Evolutionary conservation across 306 rosid species (phyloP).

Genomic region (Canavalia ensiformis): DNA sequence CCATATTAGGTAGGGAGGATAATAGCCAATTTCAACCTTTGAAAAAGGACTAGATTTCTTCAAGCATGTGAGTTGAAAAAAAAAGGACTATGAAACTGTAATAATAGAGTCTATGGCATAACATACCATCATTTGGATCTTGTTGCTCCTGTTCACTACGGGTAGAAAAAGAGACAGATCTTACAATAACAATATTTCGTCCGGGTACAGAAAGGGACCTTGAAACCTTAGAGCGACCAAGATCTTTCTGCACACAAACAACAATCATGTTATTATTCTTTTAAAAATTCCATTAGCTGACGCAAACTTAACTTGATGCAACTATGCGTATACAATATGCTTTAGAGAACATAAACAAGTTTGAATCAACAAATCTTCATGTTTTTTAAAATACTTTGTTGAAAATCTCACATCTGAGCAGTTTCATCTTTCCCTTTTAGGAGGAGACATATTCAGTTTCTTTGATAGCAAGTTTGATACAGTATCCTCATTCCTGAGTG

Average conservation of each 20-base stretch:
- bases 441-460: constrained; percentile 31
- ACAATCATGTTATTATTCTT: constrained; percentile 12
- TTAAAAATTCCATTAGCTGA: neutral
- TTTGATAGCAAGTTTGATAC: constrained; percentile 15
- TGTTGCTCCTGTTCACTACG: constrained; percentile 58
- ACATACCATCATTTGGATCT: constrained; percentile 75
- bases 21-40: constrained; percentile 31
- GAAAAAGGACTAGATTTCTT: constrained; percentile 34
- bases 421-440: constrained; percentile 26
- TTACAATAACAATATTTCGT: constrained; percentile 76
- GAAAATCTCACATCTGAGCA: constrained; percentile 38
- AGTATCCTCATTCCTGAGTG: constrained; percentile 16
- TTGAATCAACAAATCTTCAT: constrained; percentile 30
- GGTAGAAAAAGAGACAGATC: constrained; percentile 77
- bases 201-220: constrained; percentile 93
- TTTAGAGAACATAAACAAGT: constrained; percentile 20
- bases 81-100: constrained; percentile 36
- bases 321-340: constrained; percentile 30
- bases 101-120: constrained; percentile 28
- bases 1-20: neutral
- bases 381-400: neutral
- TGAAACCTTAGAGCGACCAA: constrained; percentile 67
- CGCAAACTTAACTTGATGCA: constrained; percentile 42
- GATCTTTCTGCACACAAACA: constrained; percentile 74
- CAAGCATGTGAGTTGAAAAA: constrained; percentile 22